Evolutionary conservation across 805 yeast genomes (phyloP).

Genomic region (Cyberlindnera bimundalis): DNA sequence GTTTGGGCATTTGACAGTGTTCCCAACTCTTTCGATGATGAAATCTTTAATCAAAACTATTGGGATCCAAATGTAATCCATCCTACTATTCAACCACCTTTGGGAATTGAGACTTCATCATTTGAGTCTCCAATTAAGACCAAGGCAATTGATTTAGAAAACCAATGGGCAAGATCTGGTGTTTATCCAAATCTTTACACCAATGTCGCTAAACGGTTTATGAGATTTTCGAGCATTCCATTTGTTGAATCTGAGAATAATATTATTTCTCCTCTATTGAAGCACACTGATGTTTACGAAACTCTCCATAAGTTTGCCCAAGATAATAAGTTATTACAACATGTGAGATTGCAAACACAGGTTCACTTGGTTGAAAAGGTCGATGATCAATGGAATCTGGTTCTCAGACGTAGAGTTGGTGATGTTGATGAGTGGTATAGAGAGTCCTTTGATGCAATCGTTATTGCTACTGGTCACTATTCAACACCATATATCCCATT

Average conservation of each 20-base stretch:
- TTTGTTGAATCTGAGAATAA: neutral
- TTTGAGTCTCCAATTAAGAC: conserved; percentile 2
- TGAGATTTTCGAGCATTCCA: conserved; percentile 28
- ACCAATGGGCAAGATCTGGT: conserved; percentile 12
- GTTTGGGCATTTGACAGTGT: conserved; percentile 36
- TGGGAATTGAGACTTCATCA: neutral
- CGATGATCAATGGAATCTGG: conserved; percentile 32
- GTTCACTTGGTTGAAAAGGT: conserved; percentile 11
- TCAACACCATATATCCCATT: conserved; percentile 53
- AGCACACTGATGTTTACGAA: too few species aligned
- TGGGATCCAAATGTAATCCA: conserved; percentile 12
- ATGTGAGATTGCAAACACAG: conserved; percentile 8
- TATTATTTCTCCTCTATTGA: too few species aligned
- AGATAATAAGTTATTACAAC: conserved; percentile 1
- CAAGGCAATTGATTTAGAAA: conserved; percentile 5
- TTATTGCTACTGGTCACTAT: conserved; percentile 57
- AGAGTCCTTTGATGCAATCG: conserved; percentile 51
- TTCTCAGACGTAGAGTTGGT: conserved; percentile 19
- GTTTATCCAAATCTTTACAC: conserved; percentile 34
- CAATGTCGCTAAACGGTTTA: conserved; percentile 35
- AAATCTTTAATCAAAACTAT: neutral
- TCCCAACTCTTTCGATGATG: conserved; percentile 4
- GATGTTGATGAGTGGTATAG: conserved; percentile 35
- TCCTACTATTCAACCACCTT: conserved; percentile 8
- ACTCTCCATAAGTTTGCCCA: conserved; percentile 4